A percentile compares a stretch with the other conserved stretches of the same genome.
These are phyloP conservation scores for Stentor roeselii DNA, from an alignment of 73 alveolate species.

Conservation along the genomic window DNA sequence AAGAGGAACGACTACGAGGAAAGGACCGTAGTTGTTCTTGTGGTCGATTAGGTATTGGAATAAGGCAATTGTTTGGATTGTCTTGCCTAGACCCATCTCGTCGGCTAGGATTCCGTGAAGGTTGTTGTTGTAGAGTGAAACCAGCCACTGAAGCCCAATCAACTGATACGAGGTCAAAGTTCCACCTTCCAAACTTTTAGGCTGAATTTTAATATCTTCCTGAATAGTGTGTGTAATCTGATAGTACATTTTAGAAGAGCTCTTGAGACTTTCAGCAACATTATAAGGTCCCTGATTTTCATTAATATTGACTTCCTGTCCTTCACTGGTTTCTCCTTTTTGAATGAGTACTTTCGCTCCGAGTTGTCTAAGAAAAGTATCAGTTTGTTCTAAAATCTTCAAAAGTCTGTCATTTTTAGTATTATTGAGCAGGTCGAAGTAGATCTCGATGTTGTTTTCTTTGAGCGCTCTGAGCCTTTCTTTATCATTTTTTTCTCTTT, in stretches of 20 bases:
- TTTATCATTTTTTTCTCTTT: slow-evolving; percentile 51
- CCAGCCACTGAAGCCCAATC: slow-evolving; percentile 94
- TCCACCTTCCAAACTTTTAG: slow-evolving; percentile 86
- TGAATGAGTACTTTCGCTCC: slow-evolving; percentile 93
- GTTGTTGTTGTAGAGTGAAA: slow-evolving; percentile 90
- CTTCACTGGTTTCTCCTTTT: slow-evolving; percentile 59
- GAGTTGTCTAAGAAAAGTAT: slow-evolving; percentile 85
- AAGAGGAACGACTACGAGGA: slow-evolving; percentile 96
- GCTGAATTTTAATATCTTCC: slow-evolving; percentile 87
- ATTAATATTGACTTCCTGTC: slow-evolving; percentile 19
- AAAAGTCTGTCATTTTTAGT: slow-evolving; percentile 93
- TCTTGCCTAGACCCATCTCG: slow-evolving; percentile 99
- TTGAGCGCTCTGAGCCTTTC: slow-evolving; percentile 67
- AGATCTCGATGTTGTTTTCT: slow-evolving; percentile 91
- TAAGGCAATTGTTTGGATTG: slow-evolving; percentile 94
- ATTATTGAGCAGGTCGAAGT: slow-evolving; percentile 71
- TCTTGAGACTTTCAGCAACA: slow-evolving; percentile 32
- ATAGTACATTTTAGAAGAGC: slow-evolving; percentile 82
- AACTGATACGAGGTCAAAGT: slow-evolving; percentile 73
- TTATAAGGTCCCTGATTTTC: not conserved
- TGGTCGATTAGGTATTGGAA: slow-evolving; percentile 88
- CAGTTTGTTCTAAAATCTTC: slow-evolving; percentile 93
- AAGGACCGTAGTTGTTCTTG: slow-evolving; percentile 90
- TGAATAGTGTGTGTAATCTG: slow-evolving; percentile 85
- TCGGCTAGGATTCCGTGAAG: slow-evolving; percentile 97